Conservation (phyloP, 1,284 basidiomycete genomes). For the Quambalaria eucalypti region DNA sequence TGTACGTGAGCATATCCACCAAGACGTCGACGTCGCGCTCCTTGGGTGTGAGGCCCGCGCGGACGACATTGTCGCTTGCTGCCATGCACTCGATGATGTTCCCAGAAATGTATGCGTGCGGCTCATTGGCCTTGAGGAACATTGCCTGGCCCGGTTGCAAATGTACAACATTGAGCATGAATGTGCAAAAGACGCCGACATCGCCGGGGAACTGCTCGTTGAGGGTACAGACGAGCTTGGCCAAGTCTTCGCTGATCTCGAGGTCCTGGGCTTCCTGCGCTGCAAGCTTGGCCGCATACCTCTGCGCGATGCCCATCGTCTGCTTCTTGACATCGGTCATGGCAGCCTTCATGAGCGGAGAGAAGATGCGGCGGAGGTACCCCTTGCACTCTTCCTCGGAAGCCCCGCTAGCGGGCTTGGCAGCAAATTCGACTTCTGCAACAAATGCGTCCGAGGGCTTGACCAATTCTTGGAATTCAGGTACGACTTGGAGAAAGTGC, state of each 20-base stretch:
- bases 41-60: slow-evolving; percentile 95
- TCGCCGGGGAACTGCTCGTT: slow-evolving; percentile 80
- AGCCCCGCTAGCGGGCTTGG: neutral
- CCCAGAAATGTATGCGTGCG: slow-evolving; percentile 80
- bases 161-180: slow-evolving; percentile 76
- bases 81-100: slow-evolving; percentile 47
- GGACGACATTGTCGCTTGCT: slow-evolving; percentile 79
- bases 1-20: slow-evolving; percentile 79
- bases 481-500: slow-evolving; percentile 59
- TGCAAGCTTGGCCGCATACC: slow-evolving; percentile 4
- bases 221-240: slow-evolving; percentile 64
- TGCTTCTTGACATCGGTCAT: slow-evolving; percentile 3
- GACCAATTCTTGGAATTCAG: slow-evolving; percentile 60
- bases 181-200: slow-evolving; percentile 87
- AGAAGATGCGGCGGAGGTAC: slow-evolving; percentile 22
- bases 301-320: neutral
- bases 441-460: slow-evolving; percentile 5
- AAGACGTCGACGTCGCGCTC: slow-evolving; percentile 85
- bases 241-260: slow-evolving; percentile 16
- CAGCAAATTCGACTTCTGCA: neutral
- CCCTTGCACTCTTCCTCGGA: slow-evolving; percentile 3
- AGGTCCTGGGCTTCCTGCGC: slow-evolving; percentile 3
- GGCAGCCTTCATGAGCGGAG: slow-evolving; percentile 23
- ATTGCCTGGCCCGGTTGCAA: slow-evolving; percentile 78
- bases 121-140: slow-evolving; percentile 89